Evolutionary conservation across 495 filamentous ascomycete species (phyloP), one percentile per base, ranked within the genome.

Genomic region (Penicillium pulvis): DNA sequence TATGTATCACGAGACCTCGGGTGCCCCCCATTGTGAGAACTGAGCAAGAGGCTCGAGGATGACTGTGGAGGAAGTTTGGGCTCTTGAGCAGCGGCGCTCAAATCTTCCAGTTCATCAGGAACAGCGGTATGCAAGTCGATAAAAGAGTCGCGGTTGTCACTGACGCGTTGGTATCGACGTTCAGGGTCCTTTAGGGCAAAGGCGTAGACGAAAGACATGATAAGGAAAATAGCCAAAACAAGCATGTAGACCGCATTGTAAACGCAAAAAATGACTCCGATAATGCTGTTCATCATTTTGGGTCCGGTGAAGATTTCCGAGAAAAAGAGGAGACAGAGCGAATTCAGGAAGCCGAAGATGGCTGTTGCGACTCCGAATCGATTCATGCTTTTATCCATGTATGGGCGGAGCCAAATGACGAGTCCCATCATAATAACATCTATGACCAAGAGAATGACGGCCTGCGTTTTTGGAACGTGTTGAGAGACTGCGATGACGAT

Each of bases 381-480:
- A 71, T 98, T 98, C 56, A 93, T 97, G 76, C 92, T 94, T 84
- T 96, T 97, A 80, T 98, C 94, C 94, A 98, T 97, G 86, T 91
- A 98, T 5, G 94, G 94, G 42, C 91, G 87, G 64, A 97, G 76
- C 45, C 95, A 85, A 59, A 84, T 88, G 36, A 92, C 86, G 30
- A 69, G 83, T 64, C 97, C 88, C 61, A 98, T 80, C 64, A 90
- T 87, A 28, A 67, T 84, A 0, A 89, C 88, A 76, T 98, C 94
- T 6, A 36, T 36, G 9, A 36, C 12, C 33, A 36, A 10, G 12
- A 36, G 33, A 36, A 36, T 14, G 33, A 36, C 12, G 33, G 10
- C 33, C 33, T 36, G 33, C 7, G 33, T 3, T 14, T 36, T 36
- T 10, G 33, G 33, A 3, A 3, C 33, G 12, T 6, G 9, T 3